Conservation (phyloP, 75 land plant species). For the Isoetes taiwanensis region DNA sequence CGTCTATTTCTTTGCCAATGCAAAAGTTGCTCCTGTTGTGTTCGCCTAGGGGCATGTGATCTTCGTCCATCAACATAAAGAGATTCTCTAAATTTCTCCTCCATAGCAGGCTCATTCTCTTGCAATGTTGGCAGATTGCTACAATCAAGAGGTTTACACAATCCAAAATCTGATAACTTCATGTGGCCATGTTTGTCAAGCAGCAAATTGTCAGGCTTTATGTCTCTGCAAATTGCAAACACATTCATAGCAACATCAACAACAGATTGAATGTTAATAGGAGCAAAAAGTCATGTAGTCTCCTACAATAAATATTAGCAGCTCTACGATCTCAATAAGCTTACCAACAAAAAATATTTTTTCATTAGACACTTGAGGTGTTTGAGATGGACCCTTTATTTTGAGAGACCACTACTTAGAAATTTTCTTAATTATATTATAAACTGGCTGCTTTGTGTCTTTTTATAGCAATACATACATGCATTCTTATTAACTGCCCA, state of each 20-base stretch:
- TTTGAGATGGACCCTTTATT: too few relatives aligned
- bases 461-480: not conserved
- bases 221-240: slow-evolving; percentile 44
- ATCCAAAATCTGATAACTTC: slow-evolving; percentile 90
- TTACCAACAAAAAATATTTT: not conserved
- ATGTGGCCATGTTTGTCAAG: slow-evolving; percentile 82
- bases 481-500: not conserved
- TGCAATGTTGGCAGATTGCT: slow-evolving; percentile 52
- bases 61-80: slow-evolving; percentile 41
- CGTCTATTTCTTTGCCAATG: slow-evolving; percentile 92
- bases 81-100: slow-evolving; percentile 39
- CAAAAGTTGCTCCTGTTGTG: slow-evolving; percentile 79
- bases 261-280: not conserved
- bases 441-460: not conserved
- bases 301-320: not conserved
- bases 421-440: too few relatives aligned
- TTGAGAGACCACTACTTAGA: too few relatives aligned
- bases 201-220: slow-evolving; percentile 86
- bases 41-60: slow-evolving; percentile 43
- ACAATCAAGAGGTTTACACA: slow-evolving; percentile 86
- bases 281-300: not conserved
- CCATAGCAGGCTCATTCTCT: slow-evolving; percentile 46
- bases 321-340: not conserved
- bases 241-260: not conserved
- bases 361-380: not conserved